Evolutionary conservation across 768 basidiomycete genomes (phyloP), one percentile per base, ranked within the genome.

Genomic region (Collybia sordida): DNA sequence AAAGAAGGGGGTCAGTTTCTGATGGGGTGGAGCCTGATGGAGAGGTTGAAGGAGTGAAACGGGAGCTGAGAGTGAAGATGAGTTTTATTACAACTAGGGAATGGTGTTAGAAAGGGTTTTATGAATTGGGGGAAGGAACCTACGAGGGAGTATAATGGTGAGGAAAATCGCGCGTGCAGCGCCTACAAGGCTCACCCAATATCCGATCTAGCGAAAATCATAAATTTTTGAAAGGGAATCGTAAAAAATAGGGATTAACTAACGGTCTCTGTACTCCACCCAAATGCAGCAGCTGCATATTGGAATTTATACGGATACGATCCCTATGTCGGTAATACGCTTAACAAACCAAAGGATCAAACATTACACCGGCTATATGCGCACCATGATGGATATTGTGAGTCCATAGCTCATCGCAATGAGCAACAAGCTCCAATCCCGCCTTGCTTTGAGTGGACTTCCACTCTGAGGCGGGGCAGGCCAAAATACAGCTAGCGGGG

Each of bases 191-290:
- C 81, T 85, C 11, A 89, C 58, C 70, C 77, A 90, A 59, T 90
- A 90, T 17, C 87, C 87, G n/a, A 82, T 63, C 88, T 88, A 45
- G 3, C 9, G 9, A 12, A 11, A 31, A 6, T 31, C 11, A 11
- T 31, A 6, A 31, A 11, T 12, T 11, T 2, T 31, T 7, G 11
- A 31, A 4, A 11, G 14, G 31, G 31, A 31, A n/a, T n/a, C n/a
- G n/a, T n/a, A n/a, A 11, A 14, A 6, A 27, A 31, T 7, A 31
- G 3, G 31, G 31, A 12, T 3, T 7, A 11, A 59, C 78, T 28
- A 55, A 88, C 86, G 48, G 66, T 71, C 69, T 87, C 84, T 18
- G 88, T 73, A 22, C 66, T 75, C 90, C 88, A 92, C 3, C 75
- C 72, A 62, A 87, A 91, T 3, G 69, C 73, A 0, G 72, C 66